phyloP scores from a whole-genome alignment of 2,329 filamentous ascomycete species.

The Dactylellina haptotyla region DNA sequence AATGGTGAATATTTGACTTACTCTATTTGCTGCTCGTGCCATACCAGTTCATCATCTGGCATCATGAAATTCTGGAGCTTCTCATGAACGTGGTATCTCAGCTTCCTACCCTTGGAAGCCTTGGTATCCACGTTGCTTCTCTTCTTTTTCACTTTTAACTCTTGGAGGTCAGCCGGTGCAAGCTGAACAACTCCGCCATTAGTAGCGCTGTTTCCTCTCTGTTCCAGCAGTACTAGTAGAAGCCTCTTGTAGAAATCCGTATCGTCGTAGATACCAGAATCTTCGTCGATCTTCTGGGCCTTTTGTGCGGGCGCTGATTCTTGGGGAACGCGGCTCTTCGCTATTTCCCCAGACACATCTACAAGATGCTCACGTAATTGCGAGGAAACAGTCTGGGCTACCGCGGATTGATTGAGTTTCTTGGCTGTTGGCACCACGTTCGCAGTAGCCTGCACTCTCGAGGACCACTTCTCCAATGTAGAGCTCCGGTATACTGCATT shows the following conservation, averaged over 20 bases:
- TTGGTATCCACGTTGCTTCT: conserved; percentile 89
- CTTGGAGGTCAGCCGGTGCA: conserved; percentile 64
- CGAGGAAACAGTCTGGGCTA: conserved; percentile 72
- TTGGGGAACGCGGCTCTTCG: conserved; percentile 64
- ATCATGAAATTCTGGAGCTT: conserved; percentile 99
- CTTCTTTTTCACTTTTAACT: conserved; percentile 70
- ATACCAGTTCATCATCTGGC: conserved; percentile 80
- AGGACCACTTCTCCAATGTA: conserved; percentile 88
- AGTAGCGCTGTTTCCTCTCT: conserved; percentile 75
- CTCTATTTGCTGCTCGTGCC: conserved; percentile 83
- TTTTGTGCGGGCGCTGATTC: conserved; percentile 53
- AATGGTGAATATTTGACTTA: conserved; percentile 36
- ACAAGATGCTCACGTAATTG: conserved; percentile 75
- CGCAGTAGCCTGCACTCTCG: conserved; percentile 75
- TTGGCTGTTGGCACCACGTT: conserved; percentile 65
- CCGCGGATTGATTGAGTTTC: conserved; percentile 69
- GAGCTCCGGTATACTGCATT: conserved; percentile 74
- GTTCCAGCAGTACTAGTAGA: conserved; percentile 90
- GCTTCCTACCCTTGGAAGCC: conserved; percentile 92
- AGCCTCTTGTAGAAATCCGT: conserved; percentile 93
- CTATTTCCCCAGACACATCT: conserved; percentile 76
- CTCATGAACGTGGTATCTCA: conserved; percentile 94
- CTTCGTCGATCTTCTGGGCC: conserved; percentile 66
- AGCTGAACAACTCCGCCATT: conserved; percentile 67
- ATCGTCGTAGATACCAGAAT: conserved; percentile 82